phyloP scores from a whole-genome alignment of 2,329 filamentous ascomycete genomes.

The Fusarium sp. region DNA sequence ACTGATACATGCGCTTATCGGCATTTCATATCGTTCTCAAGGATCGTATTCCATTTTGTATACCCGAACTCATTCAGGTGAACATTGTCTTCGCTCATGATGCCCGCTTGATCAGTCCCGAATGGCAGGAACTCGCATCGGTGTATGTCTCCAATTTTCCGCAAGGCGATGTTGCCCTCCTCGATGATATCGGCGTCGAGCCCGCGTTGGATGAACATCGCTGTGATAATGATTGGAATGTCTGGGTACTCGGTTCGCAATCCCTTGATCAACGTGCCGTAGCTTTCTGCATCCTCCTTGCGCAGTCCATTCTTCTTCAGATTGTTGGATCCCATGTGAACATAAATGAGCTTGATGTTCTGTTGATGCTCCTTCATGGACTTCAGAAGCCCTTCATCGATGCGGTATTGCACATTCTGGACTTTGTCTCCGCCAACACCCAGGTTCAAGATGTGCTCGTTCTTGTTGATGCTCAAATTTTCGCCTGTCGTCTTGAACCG shows the following conservation, averaged over 20 bases:
- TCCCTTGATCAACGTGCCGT: background rate
- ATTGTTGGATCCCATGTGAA: constrained; percentile 26
- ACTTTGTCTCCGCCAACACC: constrained; percentile 26
- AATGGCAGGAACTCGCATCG: background rate
- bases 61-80: constrained; percentile 21
- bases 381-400: background rate
- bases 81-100: constrained; percentile 17
- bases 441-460: background rate
- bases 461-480: constrained; percentile 1
- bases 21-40: constrained; percentile 7
- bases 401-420: constrained; percentile 18
- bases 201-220: constrained; percentile 5
- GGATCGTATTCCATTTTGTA: background rate
- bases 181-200: background rate
- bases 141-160: background rate
- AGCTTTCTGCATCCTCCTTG: background rate
- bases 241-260: background rate
- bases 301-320: constrained; percentile 5
- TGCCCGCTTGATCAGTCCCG: background rate
- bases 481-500: constrained; percentile 15
- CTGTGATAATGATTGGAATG: constrained; percentile 3
- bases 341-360: background rate
- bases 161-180: background rate
- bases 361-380: background rate
- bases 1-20: background rate